phyloP scores from a whole-genome alignment of 805 yeast species.

The Starmerella etchellsii region DNA sequence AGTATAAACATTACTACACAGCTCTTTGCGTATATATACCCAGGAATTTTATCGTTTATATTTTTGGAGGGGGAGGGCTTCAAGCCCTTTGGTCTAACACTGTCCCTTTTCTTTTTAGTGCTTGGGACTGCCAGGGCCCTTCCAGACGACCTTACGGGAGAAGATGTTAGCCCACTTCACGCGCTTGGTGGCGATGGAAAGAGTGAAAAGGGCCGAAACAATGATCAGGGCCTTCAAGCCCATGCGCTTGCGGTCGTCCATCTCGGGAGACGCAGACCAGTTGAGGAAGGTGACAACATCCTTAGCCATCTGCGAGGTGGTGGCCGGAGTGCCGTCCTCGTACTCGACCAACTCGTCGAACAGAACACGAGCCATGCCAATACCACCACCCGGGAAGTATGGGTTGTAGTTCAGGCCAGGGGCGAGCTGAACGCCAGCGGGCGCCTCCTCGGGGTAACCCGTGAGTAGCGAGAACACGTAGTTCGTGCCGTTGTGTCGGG shows the following conservation, averaged over 20 bases:
- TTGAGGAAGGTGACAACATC: constrained; percentile 90
- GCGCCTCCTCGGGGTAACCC: constrained; percentile 98
- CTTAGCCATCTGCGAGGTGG: constrained; percentile 98
- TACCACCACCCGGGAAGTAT: constrained; percentile 99
- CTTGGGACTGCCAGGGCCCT: constrained; percentile 22
- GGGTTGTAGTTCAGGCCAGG: constrained; percentile 97
- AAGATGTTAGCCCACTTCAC: constrained; percentile 97
- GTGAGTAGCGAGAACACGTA: constrained; percentile 90
- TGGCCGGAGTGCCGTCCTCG: constrained; percentile 98
- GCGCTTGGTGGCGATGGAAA: constrained; percentile 86
- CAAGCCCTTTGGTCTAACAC: no score
- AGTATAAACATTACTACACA: not conserved
- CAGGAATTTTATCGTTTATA: not conserved
- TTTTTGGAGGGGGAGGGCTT: no score
- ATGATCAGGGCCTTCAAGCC: constrained; percentile 87
- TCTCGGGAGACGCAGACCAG: constrained; percentile 99
- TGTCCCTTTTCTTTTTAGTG: constrained; percentile 14
- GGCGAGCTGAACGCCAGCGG: constrained; percentile 90
- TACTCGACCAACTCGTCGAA: constrained; percentile 95
- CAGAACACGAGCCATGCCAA: constrained; percentile 98
- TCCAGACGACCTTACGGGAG: constrained; percentile 76
- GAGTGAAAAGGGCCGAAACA: constrained; percentile 61
- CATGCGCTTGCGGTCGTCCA: constrained; percentile 91
- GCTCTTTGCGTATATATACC: not conserved
- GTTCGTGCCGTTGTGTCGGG: constrained; percentile 97